Base-by-base conservation (phyloP, 2,329 filamentous ascomycete genomes). In the Diplodia mutila region DNA sequence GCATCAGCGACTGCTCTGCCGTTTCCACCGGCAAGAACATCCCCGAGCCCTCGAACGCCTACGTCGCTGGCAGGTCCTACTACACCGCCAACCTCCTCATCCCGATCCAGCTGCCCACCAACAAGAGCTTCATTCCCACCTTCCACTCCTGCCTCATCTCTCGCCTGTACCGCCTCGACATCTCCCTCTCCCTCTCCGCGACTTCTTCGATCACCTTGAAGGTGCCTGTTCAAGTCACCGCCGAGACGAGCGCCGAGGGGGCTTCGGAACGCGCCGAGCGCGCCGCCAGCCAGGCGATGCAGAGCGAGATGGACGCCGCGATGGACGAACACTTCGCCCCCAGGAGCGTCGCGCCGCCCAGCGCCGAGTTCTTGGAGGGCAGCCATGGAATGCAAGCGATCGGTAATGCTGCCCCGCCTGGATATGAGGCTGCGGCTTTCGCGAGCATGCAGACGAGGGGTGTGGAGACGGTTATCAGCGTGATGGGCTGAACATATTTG, bases 101-200 rank as follows among this genome's bases (percentile, higher is more conserved):
- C 1, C 90, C 90, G 0, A 80, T 91, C 72, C 84, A 84, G 0
- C 82, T 91, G 0, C 89, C 90, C 0, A 73, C 75, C n/a, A 80
- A 80, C 69, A 90, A 89, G 71, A 80, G 84, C 29, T 90, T 90
- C 75, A 79, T 90, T 23, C 90, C 90, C 1, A 89, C 89, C 2
- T 92, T 92, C 79, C 87, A 91, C 79, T 84, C 85, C 48, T 92
- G 90, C 75, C 83, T 91, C 65, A 80, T 88, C 53, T 87, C 86
- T n/a, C 84, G 90, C 64, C 79, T 83, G 21, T 92, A 92, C 75
- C 77, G 81, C 4, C 82, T 92, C 16, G 85, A 87, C 65, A 77
- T 92, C 67, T 80, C 82, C 16, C 77, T 92, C 25, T 82, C 84
- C 3, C 82, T 86, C 61, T 83, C 84, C 0, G 80, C 80, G 55